Evolutionary conservation across 768 basidiomycete genomes (phyloP).

Genomic region (Tylopilus intermedius): DNA sequence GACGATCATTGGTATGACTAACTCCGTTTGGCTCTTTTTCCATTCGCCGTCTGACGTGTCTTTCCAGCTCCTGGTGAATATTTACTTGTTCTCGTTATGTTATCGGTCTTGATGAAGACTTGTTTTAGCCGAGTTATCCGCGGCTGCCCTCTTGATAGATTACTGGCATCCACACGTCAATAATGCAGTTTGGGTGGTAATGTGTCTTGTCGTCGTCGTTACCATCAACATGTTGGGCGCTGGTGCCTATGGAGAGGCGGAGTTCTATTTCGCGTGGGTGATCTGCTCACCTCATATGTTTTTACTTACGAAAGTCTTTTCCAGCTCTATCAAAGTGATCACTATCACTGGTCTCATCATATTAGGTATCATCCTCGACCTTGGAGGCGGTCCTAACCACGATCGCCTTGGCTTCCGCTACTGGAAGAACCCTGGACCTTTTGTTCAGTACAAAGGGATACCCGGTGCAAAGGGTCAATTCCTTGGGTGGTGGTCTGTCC

Average conservation of each 20-base stretch:
- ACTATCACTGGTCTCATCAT: conserved; percentile 72
- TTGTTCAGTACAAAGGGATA: conserved; percentile 66
- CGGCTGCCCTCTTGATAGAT: conserved; percentile 67
- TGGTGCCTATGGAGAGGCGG: conserved; percentile 77
- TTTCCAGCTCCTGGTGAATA: conserved; percentile 24
- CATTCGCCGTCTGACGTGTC: background rate
- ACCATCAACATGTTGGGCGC: conserved; percentile 73
- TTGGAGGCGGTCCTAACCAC: conserved; percentile 83
- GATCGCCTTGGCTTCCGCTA: conserved; percentile 59
- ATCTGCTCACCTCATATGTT: background rate
- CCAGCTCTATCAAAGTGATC: conserved; percentile 80
- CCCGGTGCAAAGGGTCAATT: conserved; percentile 71
- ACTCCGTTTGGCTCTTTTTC: rapidly evolving
- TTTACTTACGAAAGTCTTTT: background rate
- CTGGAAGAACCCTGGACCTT: conserved; percentile 88
- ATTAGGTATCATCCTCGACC: conserved; percentile 70
- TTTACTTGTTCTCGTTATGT: background rate
- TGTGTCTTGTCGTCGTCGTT: conserved; percentile 72
- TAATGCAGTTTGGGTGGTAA: conserved; percentile 74
- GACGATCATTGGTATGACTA: conserved; percentile 19
- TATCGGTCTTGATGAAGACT: background rate
- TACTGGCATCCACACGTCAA: conserved; percentile 59
- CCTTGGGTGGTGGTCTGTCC: conserved; percentile 62
- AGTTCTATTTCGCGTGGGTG: conserved; percentile 75
- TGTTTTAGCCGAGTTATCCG: conserved; percentile 29